Base-by-base conservation (phyloP, 2,329 filamentous ascomycete genomes). In the Pyrenochaeta sp. region DNA sequence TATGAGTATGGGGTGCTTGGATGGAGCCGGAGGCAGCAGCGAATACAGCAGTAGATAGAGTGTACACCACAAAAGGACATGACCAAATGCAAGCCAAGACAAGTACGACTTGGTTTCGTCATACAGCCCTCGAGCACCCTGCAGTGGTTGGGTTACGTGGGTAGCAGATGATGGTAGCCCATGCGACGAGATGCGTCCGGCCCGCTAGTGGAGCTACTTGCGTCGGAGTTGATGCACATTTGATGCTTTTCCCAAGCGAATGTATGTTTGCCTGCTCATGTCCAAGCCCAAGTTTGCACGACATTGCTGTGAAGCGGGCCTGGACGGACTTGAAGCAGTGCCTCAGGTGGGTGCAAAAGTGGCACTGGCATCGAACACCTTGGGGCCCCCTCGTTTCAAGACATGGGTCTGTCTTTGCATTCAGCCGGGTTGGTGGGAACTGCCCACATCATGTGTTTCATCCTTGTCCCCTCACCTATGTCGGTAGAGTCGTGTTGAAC, bases 1-100 rank as follows among this genome's bases (percentile, higher is more conserved):
- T 27, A 27, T 9, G 23, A 27, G 23, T 27, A 27, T 9, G 23
- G 9, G 23, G 4, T 27, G 23, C 23, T 27, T 9, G 9, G 9
- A 9, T 27, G 9, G 23, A n/a, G 23, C 23, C 23, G 4, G 23
- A 27, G 23, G 48, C 45, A 57, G 64, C 51, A 48, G 60, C 60
- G 59, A 50, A 46, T 50, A 49, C 41, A 45, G 60, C 60, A 55
- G 59, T 65, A 66, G 61, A 66, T 63, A 64, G 60, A 54, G 63
- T 65, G 67, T 72, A 63, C 52, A 66, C 40, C 60, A 72, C 56
- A 45, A 60, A 57, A 63, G 41, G 9, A 37, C 15, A 65, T 60
- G 64, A 61, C 40, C n/a, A n/a, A 65, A 67, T 65, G 63, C 63
- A 65, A 61, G 56, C 51, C 56, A 58, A 57, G 45, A 57, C 31